These are phyloP conservation scores for Filobasidium floriforme DNA, from an alignment of 768 basidiomycete species.

Conservation along the genomic window DNA sequence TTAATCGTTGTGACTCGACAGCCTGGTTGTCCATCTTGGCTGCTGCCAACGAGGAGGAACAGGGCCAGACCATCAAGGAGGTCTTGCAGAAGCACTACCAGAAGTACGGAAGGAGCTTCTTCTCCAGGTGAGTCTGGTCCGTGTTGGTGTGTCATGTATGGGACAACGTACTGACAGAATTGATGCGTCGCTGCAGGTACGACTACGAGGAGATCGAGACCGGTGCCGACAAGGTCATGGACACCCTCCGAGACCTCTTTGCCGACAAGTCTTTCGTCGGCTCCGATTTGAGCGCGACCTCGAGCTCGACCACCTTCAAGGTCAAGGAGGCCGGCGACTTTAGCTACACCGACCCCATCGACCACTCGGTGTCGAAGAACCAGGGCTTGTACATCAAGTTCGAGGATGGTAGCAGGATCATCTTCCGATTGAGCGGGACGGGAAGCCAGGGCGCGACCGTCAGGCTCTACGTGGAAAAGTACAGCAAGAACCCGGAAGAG, in stretches of 20 bases:
- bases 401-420: slow-evolving; percentile 82
- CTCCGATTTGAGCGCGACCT: slow-evolving; percentile 58
- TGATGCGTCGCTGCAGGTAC: slow-evolving; percentile 52
- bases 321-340: slow-evolving; percentile 76
- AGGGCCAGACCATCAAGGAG: slow-evolving; percentile 64
- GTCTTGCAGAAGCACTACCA: slow-evolving; percentile 78
- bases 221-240: slow-evolving; percentile 78
- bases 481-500: slow-evolving; percentile 52
- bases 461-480: slow-evolving; percentile 86
- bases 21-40: slow-evolving; percentile 95
- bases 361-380: slow-evolving; percentile 82
- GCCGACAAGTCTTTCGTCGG: slow-evolving; percentile 56
- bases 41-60: slow-evolving; percentile 65
- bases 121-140: slow-evolving; percentile 55
- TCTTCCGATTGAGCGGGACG: slow-evolving; percentile 92
- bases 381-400: slow-evolving; percentile 93
- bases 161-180: neutral
- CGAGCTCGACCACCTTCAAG: slow-evolving; percentile 63
- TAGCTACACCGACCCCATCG: slow-evolving; percentile 97
- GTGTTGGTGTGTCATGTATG: too few species aligned
- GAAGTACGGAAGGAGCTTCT: slow-evolving; percentile 93
- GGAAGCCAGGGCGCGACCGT: slow-evolving; percentile 95
- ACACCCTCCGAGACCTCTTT: slow-evolving; percentile 65
- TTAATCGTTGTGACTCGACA: slow-evolving; percentile 35
- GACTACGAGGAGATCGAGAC: slow-evolving; percentile 98